Evolutionary conservation across 257 asterid genomes (phyloP).

Genomic region (Rhazya stricta): DNA sequence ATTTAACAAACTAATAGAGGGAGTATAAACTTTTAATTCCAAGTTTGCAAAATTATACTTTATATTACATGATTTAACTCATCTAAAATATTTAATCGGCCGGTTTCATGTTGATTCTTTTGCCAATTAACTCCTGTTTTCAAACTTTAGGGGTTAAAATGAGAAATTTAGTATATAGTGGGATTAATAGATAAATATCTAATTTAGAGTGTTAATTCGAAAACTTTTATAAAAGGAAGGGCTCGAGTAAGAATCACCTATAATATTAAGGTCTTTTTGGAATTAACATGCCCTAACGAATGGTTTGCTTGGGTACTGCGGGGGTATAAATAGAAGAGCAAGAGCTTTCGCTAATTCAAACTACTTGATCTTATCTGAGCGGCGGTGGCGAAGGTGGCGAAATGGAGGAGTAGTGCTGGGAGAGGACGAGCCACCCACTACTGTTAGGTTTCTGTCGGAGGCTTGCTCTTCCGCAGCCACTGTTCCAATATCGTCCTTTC

Average conservation of each 20-base stretch:
- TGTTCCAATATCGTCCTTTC: slow-evolving; percentile 1
- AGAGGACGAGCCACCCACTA: slow-evolving; percentile 36
- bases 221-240: not conserved
- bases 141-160: no score
- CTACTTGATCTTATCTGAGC: slow-evolving; percentile 85
- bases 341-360: not conserved
- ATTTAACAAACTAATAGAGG: no score
- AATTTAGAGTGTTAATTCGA: no score
- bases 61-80: no score
- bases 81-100: no score
- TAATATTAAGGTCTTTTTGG: not conserved
- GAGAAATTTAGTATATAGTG: no score
- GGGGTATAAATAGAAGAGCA: not conserved
- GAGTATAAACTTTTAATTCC: no score
- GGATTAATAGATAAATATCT: no score
- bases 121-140: no score
- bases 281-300: not conserved
- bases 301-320: not conserved
- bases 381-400: slow-evolving; percentile 28
- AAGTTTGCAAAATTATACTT: no score
- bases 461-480: slow-evolving; percentile 19
- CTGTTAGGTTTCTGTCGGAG: slow-evolving; percentile 31
- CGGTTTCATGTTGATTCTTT: no score
- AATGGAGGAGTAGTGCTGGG: not conserved
- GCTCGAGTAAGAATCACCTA: not conserved